Evolutionary conservation across 176 grass and related monocot species (phyloP).

Genomic region (Phoenix roebelenii): DNA sequence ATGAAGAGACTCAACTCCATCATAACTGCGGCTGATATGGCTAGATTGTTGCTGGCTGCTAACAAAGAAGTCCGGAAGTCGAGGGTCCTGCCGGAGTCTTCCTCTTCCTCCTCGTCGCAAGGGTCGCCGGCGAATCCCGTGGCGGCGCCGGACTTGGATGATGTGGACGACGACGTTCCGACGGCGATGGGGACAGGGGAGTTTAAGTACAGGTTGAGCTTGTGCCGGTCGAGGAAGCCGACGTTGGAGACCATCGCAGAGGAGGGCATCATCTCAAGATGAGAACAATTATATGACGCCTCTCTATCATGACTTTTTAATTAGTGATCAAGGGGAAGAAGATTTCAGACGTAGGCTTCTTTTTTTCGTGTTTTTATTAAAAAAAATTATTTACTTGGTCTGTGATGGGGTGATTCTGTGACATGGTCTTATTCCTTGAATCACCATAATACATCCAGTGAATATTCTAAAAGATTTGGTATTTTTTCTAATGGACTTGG

Average conservation of each 20-base stretch:
- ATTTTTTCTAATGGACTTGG: no score
- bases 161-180: conserved; percentile 33
- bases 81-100: conserved; percentile 31
- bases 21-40: conserved; percentile 35
- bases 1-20: conserved; percentile 68
- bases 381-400: no score
- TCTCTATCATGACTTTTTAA: no score
- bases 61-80: conserved; percentile 31
- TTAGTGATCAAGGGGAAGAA: no score
- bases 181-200: conserved; percentile 46
- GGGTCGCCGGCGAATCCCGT: neutral
- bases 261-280: conserved; percentile 15
- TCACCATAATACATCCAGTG: no score
- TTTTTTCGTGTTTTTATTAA: no score
- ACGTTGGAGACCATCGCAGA: conserved; percentile 78
- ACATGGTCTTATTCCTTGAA: no score
- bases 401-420: no score
- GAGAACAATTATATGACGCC: no score
- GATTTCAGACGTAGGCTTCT: no score
- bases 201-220: conserved; percentile 62
- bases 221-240: conserved; percentile 45
- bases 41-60: conserved; percentile 36
- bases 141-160: conserved; percentile 30
- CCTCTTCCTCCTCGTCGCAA: neutral
- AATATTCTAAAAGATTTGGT: no score